phyloP scores from a whole-genome alignment of 768 basidiomycete species.

The Mycena metata region DNA sequence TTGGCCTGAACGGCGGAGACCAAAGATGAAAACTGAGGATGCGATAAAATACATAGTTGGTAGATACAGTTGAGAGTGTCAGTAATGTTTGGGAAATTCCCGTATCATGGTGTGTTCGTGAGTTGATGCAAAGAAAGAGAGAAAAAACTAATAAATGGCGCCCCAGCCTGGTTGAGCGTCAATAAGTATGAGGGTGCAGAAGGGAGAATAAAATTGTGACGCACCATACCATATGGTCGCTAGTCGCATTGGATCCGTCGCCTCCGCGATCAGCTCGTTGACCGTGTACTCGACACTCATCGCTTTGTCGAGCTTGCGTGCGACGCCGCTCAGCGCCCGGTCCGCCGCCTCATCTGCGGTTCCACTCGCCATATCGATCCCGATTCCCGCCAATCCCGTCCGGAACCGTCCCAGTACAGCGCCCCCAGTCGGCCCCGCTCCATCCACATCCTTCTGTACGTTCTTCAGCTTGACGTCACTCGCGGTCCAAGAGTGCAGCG shows the following conservation, averaged over 20 bases:
- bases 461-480: slow-evolving; percentile 81
- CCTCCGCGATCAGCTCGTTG: slow-evolving; percentile 91
- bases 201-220: slow-evolving; percentile 41
- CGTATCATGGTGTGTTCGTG: slow-evolving; percentile 12
- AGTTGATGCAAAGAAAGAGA: slow-evolving; percentile 3
- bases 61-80: slow-evolving; percentile 20
- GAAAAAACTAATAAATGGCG: slow-evolving; percentile 40
- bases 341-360: slow-evolving; percentile 90
- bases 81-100: slow-evolving; percentile 6
- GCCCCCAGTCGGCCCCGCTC: slow-evolving; percentile 19
- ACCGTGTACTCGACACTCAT: slow-evolving; percentile 95
- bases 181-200: not conserved
- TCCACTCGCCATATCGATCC: slow-evolving; percentile 74
- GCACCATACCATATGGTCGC: slow-evolving; percentile 83
- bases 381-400: slow-evolving; percentile 57
- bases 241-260: slow-evolving; percentile 82
- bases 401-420: slow-evolving; percentile 40
- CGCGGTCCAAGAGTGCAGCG: slow-evolving; percentile 92
- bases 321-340: slow-evolving; percentile 84
- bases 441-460: slow-evolving; percentile 62
- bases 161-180: slow-evolving; percentile 48
- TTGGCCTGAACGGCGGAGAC: too few relatives aligned
- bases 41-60: slow-evolving; percentile 2
- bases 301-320: slow-evolving; percentile 84
- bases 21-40: too few relatives aligned